These are phyloP conservation scores for bread wheat (Triticum aestivum) DNA, from an alignment of 176 grass and related monocot genomes.

Conservation along the genomic window DNA sequence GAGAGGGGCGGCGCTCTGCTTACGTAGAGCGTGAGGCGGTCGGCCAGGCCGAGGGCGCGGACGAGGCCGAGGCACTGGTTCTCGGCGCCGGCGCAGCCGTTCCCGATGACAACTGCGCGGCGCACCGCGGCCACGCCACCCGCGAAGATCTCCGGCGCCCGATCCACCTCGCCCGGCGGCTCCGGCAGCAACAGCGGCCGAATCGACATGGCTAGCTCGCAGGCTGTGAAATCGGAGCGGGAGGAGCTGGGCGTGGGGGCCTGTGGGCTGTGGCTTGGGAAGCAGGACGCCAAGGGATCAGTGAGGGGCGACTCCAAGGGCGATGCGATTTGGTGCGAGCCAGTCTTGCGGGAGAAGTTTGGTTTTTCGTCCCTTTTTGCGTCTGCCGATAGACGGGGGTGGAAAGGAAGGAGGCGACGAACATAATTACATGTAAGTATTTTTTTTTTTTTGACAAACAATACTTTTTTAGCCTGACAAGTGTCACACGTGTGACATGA, in stretches of 20 bases:
- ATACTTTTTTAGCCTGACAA: too few species aligned
- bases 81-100: slow-evolving; percentile 80
- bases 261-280: background rate
- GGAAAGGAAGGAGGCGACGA: background rate
- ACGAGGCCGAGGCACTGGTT: slow-evolving; percentile 81
- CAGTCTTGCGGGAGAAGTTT: slow-evolving; percentile 31
- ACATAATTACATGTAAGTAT: too few species aligned
- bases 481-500: too few species aligned
- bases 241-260: background rate
- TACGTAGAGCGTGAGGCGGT: slow-evolving; percentile 72
- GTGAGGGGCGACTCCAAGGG: background rate
- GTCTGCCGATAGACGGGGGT: background rate
- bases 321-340: slow-evolving; percentile 3
- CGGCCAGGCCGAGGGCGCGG: slow-evolving; percentile 74
- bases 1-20: background rate
- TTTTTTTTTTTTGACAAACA: too few species aligned
- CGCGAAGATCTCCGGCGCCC: slow-evolving; percentile 72
- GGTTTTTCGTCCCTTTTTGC: background rate
- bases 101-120: slow-evolving; percentile 83
- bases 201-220: background rate
- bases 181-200: slow-evolving; percentile 55
- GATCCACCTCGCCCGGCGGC: slow-evolving; percentile 34
- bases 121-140: slow-evolving; percentile 56
- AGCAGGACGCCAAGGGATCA: slow-evolving; percentile 7
- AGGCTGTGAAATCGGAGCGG: background rate